Evolutionary conservation across 352 stramenopile genomes (phyloP), one percentile per base, ranked within the genome.

Genomic region (Globisporangium echinulatum): DNA sequence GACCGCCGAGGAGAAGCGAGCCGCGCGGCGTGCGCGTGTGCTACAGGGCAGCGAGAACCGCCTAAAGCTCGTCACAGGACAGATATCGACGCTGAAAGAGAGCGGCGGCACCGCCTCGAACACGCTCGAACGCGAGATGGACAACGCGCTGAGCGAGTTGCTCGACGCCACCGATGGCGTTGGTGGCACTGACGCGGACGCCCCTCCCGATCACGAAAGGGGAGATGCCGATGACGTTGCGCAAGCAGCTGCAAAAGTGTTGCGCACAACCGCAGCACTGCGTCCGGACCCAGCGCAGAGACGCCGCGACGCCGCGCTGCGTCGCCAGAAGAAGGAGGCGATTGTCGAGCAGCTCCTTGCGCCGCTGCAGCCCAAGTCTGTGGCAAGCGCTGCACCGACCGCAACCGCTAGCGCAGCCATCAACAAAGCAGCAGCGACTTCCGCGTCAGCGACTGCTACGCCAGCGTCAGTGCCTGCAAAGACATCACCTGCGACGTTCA

Each of bases 261-360:
- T 38, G 3, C 73, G 73, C 15, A 56, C 80, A 9, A 71, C 78
- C 51, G 73, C 86, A 10, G 67, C 79, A 0, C 4, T 62, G 25
- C 79, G 79, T n/a, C 72, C 86, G 39, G 77, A 90, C 49, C 80
- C 80, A 0, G 79, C 70, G 8, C 77, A 90, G 61, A 73, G 83
- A 37, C 79, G 83, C 47, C 75, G 80, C n/a, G 80, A 92, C 25
- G 83, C 83, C 25, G 80, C 81, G 9, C 59, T 61, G 17, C 69
- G 83, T 25, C 82, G 82, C 17, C 71, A 75, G 59, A 75, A 74
- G 61, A 85, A 90, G 57, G 79, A 89, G 58, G 57, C 63, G 8
- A 69, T 81, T 49, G 74, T 88, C 33, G 54, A 86, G 53, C 69
- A 90, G 56, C 73, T 89, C 48, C 53, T 86, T 44, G 62, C 57